A percentile compares a stretch with the other conserved stretches of the same genome.
phyloP scores from a whole-genome alignment of 768 basidiomycete species.

The Boletellus ananas region DNA sequence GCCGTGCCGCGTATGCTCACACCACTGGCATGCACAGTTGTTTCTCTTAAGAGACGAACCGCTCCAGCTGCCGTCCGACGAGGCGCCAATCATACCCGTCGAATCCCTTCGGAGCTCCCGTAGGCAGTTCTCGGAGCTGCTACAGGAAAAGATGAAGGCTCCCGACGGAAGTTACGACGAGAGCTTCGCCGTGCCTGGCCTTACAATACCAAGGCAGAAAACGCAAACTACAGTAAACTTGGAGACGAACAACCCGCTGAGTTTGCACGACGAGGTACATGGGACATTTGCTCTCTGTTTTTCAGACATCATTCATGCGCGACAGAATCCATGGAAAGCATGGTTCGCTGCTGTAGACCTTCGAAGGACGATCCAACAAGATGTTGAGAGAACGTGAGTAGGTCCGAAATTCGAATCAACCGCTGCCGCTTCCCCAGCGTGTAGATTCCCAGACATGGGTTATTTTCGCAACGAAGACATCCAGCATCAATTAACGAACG shows the following conservation, averaged over 20 bases:
- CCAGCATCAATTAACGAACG: constrained; percentile 77
- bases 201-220: constrained; percentile 32
- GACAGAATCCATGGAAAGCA: constrained; percentile 89
- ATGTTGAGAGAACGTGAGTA: constrained; percentile 91
- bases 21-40: constrained; percentile 41
- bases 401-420: constrained; percentile 2
- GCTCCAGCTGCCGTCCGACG: constrained; percentile 47
- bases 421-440: constrained; percentile 1
- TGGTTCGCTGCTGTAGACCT: constrained; percentile 92
- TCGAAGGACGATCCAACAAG: constrained; percentile 84
- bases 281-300: background rate
- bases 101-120: constrained; percentile 47
- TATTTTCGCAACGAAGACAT: constrained; percentile 81
- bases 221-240: constrained; percentile 41
- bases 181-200: constrained; percentile 56
- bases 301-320: background rate
- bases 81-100: constrained; percentile 34
- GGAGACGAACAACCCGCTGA: constrained; percentile 77
- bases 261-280: constrained; percentile 68
- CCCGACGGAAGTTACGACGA: constrained; percentile 85
- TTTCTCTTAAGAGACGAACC: constrained; percentile 69
- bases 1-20: constrained; percentile 14
- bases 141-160: constrained; percentile 71
- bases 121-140: constrained; percentile 50
- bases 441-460: constrained; percentile 90